Evolutionary conservation across 192 early-diverging fungal genomes (phyloP), one percentile per base, ranked within the genome.

Genomic region (Coemansia furcata): DNA sequence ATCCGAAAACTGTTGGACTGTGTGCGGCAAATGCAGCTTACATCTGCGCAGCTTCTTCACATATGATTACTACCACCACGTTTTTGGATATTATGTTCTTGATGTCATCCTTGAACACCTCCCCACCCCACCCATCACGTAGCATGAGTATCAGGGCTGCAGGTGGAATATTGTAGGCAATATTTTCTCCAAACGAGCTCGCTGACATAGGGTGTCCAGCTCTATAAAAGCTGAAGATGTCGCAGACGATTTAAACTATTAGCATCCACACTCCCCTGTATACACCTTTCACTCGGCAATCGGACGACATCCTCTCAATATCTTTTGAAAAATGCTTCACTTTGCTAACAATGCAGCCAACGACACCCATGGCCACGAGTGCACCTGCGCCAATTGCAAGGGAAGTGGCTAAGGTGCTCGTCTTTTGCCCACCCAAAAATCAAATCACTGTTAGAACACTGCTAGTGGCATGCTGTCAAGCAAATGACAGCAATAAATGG

Each of bases 41-140:
- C 78, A 9, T 80, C 78, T 17, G 69, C 78, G 3, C 73, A 80
- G 63, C 72, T 80, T 38, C 36, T 80, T 19, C 73, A 80, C 55
- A 72, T 74, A 23, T 80, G 61, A 55, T 54, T 30, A 32, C 26
- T 3, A 54, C 50, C 23, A 44, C 37, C 3, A 33, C 4, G 40
- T 14, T 32, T 23, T 14, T 7, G 19, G 14, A 9, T 14, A 46
- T 44, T 60, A 37, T 36, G 30, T 43, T 62, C 26, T 7, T 62
- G 23, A 44, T 35, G 23, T 10, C 37, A 33, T 39, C 35, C 36
- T 52, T 35, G 37, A 11, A 36, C 39, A 49, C 15, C 29, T 33
- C 9, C 33, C 12, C 36, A 26, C 23, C 58, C 33, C 59, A 60
- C 12, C 59, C 59, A 36, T 60, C 59, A 14, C 33, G 12, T 39